Percentiles rank a stretch among this genome's conserved stretches.
phyloP scores from a whole-genome alignment of 306 rosid species.

The Gillenia trifoliata region DNA sequence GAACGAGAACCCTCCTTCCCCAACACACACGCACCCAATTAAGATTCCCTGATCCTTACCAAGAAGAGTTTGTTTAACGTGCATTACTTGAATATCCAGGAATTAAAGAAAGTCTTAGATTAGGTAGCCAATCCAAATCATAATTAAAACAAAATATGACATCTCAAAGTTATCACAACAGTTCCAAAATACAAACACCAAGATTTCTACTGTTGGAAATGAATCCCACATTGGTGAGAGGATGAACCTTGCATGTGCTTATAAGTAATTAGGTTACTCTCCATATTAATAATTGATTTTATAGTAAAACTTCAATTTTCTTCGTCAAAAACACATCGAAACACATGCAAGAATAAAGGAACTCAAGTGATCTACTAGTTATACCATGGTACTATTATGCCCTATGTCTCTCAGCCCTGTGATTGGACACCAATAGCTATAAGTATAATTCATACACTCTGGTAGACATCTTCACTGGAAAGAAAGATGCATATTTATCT shows the following conservation, averaged over 20 bases:
- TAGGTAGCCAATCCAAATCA: neutral
- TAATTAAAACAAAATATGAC: neutral
- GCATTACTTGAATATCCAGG: neutral
- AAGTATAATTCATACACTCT: too few relatives aligned
- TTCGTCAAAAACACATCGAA: too few relatives aligned
- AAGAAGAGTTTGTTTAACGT: neutral
- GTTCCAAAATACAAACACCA: neutral
- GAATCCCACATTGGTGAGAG: too few relatives aligned
- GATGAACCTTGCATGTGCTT: too few relatives aligned
- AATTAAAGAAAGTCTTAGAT: neutral
- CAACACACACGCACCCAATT: neutral
- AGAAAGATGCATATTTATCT: too few relatives aligned
- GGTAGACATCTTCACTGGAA: too few relatives aligned
- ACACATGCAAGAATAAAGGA: neutral
- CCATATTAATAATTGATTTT: too few relatives aligned
- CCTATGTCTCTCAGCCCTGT: too few relatives aligned
- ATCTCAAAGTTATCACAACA: neutral
- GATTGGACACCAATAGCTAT: slow-evolving; percentile 3
- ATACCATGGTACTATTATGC: too few relatives aligned
- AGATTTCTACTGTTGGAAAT: neutral
- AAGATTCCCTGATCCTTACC: neutral
- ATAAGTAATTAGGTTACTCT: too few relatives aligned
- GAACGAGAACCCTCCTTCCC: neutral
- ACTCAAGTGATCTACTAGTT: too few relatives aligned
- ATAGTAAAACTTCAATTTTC: too few relatives aligned